Evolutionary conservation across 2,329 filamentous ascomycete species (phyloP).

Genomic region (Exophiala bonariae): DNA sequence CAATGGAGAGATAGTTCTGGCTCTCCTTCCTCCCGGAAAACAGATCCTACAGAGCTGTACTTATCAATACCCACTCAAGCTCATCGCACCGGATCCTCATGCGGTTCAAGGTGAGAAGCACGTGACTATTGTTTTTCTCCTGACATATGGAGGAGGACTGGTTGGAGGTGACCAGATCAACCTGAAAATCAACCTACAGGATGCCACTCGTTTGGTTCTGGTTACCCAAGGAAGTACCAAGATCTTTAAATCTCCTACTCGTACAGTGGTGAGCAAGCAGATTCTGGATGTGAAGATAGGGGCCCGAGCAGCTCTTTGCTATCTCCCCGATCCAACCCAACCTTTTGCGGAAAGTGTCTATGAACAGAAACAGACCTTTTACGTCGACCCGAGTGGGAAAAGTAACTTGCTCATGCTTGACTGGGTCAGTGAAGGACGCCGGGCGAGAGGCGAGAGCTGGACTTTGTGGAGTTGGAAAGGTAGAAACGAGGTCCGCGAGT

Average conservation of each 20-base stretch:
- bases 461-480: constrained; percentile 76
- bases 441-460: constrained; percentile 86
- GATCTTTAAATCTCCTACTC: constrained; percentile 76
- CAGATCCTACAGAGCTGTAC: constrained; percentile 73
- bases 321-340: constrained; percentile 88
- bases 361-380: constrained; percentile 79
- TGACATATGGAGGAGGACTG: constrained; percentile 92
- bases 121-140: constrained; percentile 67
- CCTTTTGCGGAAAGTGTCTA: constrained; percentile 85
- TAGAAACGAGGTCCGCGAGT: constrained; percentile 72
- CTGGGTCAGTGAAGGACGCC: constrained; percentile 89
- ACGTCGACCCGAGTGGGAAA: constrained; percentile 48
- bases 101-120: constrained; percentile 52
- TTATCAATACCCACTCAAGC: constrained; percentile 93
- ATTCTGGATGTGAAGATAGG: constrained; percentile 50
- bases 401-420: constrained; percentile 77
- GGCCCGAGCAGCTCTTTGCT: constrained; percentile 54
- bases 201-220: constrained; percentile 64
- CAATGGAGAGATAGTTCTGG: constrained; percentile 73
- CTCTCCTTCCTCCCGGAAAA: constrained; percentile 67
- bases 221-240: constrained; percentile 83
- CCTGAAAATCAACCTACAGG: constrained; percentile 66
- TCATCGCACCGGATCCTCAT: constrained; percentile 76
- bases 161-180: constrained; percentile 83
- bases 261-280: constrained; percentile 42